Conservation (phyloP, 2,329 filamentous ascomycete genomes). For the Phaeosphaeriaceae sp. region DNA sequence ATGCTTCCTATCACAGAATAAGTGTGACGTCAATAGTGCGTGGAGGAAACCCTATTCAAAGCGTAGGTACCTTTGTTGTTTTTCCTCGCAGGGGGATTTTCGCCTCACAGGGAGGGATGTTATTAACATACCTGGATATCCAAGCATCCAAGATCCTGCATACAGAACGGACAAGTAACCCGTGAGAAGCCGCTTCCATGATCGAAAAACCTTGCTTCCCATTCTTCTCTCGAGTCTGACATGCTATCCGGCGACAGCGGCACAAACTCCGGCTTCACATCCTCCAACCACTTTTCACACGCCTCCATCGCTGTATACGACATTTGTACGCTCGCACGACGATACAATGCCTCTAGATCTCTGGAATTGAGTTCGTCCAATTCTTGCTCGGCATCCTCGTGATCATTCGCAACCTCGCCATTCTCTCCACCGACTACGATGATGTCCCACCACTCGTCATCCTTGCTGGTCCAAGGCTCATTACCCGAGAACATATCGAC, state of each 20-base stretch:
- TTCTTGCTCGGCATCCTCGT: background rate
- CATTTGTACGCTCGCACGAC: conserved; percentile 6
- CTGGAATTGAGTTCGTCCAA: background rate
- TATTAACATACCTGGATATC: background rate
- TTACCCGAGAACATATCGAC: conserved; percentile 17
- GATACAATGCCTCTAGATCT: conserved; percentile 8
- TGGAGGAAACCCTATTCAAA: no score
- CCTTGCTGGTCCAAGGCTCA: conserved; percentile 36
- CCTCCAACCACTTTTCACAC: conserved; percentile 2
- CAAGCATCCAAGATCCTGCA: background rate
- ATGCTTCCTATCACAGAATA: no score
- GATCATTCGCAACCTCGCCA: background rate
- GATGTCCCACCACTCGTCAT: conserved; percentile 30
- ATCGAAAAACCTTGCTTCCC: conserved; percentile 20
- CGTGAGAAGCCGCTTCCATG: background rate
- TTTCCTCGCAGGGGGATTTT: no score
- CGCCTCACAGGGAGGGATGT: no score
- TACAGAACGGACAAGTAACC: conserved; percentile 4
- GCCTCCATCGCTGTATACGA: background rate
- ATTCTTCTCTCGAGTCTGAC: conserved; percentile 1
- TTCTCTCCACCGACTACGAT: conserved; percentile 13
- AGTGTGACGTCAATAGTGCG: no score
- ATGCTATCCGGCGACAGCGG: background rate
- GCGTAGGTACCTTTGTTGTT: no score
- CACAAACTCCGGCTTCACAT: background rate